Evolutionary conservation across 495 filamentous ascomycete genomes (phyloP), one percentile per base, ranked within the genome.

Genomic region (Aspergillus conjunctus): DNA sequence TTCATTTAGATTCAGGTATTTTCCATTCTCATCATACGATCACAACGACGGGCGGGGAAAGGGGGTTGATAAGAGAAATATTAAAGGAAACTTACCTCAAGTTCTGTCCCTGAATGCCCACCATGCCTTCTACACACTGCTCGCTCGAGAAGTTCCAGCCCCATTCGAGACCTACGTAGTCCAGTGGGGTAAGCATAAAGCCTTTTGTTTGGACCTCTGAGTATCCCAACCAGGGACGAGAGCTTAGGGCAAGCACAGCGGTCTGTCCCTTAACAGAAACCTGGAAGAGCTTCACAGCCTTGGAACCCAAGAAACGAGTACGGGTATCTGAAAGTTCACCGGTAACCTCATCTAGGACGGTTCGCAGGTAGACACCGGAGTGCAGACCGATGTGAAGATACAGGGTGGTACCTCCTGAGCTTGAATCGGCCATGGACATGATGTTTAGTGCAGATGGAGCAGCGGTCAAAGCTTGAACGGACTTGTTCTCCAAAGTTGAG

Each of bases 141-240:
- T 96, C 91, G 66, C 91, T 96, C 66, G 89, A 94, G 66, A 99
- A 97, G 65, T 90, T 96, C 88, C 92, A 96, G 20, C 90, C 93
- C 80, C 91, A 96, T 68, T 96, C 92, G 7, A 99, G 81, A n/a
- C 86, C 87, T 30, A 84, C 83, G 65, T 96, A 97, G 66, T 89
- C 88, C 39, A 99, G 73, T 1, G 95, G 94, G 0, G 93, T 97
- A 62, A 97, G 87, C 82, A 91, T 92, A 64, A 97, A 96, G 37
- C 82, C 83, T 66, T 88, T 91, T 7, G 89, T 93, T 54, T 90
- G 83, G 1, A 88, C 83, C 62, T 97, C 89, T 0, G 90, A 87
- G 69, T 98, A 99, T 32, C 92, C 92, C 17, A 99, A 76, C 93
- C 93, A 98, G 11, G 95, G 88, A 46, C 93, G 87, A 37, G 91